Evolutionary conservation across 78 protist genomes (phyloP).

Genomic region (Emiliania huxleyi): DNA sequence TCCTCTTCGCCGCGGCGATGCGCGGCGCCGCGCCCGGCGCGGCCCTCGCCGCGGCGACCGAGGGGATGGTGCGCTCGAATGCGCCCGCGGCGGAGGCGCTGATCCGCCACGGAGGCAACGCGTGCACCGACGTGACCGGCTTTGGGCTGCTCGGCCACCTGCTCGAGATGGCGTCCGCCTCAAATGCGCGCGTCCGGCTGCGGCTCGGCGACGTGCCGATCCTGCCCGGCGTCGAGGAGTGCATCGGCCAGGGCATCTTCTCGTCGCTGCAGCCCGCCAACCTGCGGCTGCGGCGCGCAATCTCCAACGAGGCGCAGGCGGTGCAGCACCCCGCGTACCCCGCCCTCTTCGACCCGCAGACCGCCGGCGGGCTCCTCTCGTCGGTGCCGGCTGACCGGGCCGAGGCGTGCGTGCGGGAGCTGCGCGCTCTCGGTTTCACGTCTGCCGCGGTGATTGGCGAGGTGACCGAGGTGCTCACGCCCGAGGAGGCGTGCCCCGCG

Average conservation of each 20-base stretch:
- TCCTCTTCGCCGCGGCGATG: slow-evolving; percentile 43
- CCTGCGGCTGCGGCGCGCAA: slow-evolving; percentile 22
- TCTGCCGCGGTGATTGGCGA: neutral
- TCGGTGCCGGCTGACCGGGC: neutral
- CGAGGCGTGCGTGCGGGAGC: neutral
- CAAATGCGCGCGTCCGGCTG: neutral
- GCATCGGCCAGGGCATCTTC: neutral
- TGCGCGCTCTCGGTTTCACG: neutral
- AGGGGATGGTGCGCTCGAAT: neutral
- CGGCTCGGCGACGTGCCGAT: neutral
- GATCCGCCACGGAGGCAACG: neutral
- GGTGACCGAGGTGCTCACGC: neutral
- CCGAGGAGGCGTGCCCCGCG: neutral
- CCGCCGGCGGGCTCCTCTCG: slow-evolving; percentile 20
- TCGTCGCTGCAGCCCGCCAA: slow-evolving; percentile 32
- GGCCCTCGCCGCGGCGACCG: neutral
- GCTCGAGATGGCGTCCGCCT: slow-evolving; percentile 27
- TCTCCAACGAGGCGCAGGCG: slow-evolving; percentile 2
- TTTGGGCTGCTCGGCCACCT: slow-evolving; percentile 62
- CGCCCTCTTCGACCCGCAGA: slow-evolving; percentile 42
- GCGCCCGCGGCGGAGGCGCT: slow-evolving; percentile 27
- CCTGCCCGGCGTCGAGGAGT: slow-evolving; percentile 1
- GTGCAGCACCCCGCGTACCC: neutral
- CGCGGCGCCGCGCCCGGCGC: slow-evolving; percentile 18
- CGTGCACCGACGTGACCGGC: slow-evolving; percentile 62